Base-by-base conservation (phyloP, 1,284 basidiomycete genomes). In the Melampsora americana region DNA sequence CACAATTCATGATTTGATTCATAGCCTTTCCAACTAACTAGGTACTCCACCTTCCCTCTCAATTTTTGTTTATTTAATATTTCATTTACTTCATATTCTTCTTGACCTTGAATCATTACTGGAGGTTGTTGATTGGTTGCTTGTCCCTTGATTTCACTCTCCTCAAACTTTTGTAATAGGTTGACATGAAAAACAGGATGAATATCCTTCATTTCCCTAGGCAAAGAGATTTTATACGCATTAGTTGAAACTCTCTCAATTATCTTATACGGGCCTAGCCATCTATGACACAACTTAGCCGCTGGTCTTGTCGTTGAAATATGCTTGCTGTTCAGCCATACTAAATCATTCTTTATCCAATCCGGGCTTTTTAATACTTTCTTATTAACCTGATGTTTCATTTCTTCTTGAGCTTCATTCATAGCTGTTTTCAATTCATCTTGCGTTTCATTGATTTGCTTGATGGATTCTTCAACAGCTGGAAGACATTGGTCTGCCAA, bases 121-220 rank as follows among this genome's bases (percentile, higher is more conserved):
- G 65, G 65, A 2, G 5, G 5, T 12, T 6, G 65, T 42, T 30
- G 35, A 2, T 44, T 20, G 1, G 16, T 6, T 6, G 39, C n/a
- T 26, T n/a, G 30, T 12, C 42, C 42, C 14, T 20, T 6, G 23
- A 66, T 44, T 46, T 28, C 26, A 42, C 28, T 26, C n/a, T 7
- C 14, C 46, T 5, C 18, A 26, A n/a, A 26, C 16, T 20, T 18
- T 44, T 26, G 18, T 2, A 66, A 26, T 26, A 66, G 35, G 5
- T 32, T 42, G 26, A 66, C 42, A 46, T 66, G 65, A 23, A 66
- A 66, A 2, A 46, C 65, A 2, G 65, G 64, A 39, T 66, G 64
- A 14, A 66, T 18, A 2, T n/a, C 26, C 64, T 35, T 1, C 30
- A 30, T 23, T n/a, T 39, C 28, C 9, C 1, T 14, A 6, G 65